A percentile compares a stretch with the other conserved stretches of the same genome.
Conservation (phyloP, 768 basidiomycete genomes). For the Pulveroboletus sp. region DNA sequence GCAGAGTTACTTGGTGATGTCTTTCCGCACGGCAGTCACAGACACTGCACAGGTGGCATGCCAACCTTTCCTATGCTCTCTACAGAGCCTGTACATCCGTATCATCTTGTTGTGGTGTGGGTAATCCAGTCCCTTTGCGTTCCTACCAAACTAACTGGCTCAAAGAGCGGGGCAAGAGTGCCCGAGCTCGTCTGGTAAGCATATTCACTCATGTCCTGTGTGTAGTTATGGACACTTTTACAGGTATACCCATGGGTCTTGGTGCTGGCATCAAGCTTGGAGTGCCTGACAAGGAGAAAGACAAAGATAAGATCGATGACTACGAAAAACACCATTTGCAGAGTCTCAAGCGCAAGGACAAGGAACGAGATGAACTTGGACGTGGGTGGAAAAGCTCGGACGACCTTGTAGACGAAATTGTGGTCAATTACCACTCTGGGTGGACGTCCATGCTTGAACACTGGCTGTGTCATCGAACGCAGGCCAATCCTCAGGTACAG, state of each 20-base stretch:
- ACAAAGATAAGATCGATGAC: conserved; percentile 31
- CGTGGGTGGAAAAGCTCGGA: conserved; percentile 36
- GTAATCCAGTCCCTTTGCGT: conserved; percentile 24
- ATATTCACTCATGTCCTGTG: background rate
- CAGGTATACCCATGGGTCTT: conserved; percentile 76
- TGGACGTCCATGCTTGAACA: conserved; percentile 80
- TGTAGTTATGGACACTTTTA: conserved; percentile 1
- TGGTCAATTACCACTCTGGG: conserved; percentile 38
- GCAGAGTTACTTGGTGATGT: conserved; percentile 69
- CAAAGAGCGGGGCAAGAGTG: conserved; percentile 73
- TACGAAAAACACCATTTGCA: conserved; percentile 32
- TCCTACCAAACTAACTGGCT: conserved; percentile 19
- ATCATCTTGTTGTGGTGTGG: conserved; percentile 78
- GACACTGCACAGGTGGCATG: conserved; percentile 20
- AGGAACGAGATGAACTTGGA: conserved; percentile 34
- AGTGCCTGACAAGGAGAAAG: conserved; percentile 45
- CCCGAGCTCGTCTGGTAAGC: conserved; percentile 67
- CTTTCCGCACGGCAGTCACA: conserved; percentile 36
- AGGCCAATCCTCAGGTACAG: conserved; percentile 19
- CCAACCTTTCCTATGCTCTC: conserved; percentile 46
- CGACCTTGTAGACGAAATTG: conserved; percentile 33
- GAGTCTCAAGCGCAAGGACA: conserved; percentile 35
- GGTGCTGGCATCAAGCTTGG: conserved; percentile 76
- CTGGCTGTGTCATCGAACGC: conserved; percentile 53
- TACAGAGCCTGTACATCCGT: conserved; percentile 57